Percentiles rank a stretch among this genome's conserved stretches.
phyloP scores from a whole-genome alignment of 73 alveolate genomes.

The Paramecium biaurelia region DNA sequence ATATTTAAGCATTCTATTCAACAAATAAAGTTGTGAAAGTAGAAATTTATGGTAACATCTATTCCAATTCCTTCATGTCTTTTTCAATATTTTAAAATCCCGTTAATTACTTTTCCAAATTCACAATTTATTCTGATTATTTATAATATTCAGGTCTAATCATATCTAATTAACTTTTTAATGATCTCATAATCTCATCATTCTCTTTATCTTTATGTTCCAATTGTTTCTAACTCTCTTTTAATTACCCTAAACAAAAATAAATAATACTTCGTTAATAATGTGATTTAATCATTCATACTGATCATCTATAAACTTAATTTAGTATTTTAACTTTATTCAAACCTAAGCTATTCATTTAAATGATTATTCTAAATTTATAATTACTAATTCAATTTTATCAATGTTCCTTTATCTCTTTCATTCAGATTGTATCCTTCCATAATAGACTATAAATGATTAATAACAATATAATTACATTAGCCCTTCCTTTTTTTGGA shows the following conservation, averaged over 20 bases:
- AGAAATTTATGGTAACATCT: neutral
- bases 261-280: neutral
- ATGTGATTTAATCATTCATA: constrained; percentile 2
- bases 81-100: neutral
- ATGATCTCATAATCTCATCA: neutral
- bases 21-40: neutral
- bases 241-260: neutral
- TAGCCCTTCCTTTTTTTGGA: constrained; percentile 23
- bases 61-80: neutral
- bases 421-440: neutral
- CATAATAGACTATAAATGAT: neutral
- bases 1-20: neutral
- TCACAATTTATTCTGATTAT: neutral
- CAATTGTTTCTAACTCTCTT: neutral
- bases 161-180: neutral
- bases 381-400: neutral
- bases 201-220: neutral
- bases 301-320: neutral
- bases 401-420: neutral
- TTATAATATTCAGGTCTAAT: constrained; percentile 1
- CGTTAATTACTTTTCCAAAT: neutral
- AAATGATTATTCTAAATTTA: neutral
- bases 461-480: neutral
- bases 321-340: neutral
- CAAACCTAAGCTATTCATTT: neutral